Percentiles rank a stretch among this genome's conserved stretches.
Conservation (phyloP, 129 eudicot genomes). For the Ambrosia artemisiifolia region DNA sequence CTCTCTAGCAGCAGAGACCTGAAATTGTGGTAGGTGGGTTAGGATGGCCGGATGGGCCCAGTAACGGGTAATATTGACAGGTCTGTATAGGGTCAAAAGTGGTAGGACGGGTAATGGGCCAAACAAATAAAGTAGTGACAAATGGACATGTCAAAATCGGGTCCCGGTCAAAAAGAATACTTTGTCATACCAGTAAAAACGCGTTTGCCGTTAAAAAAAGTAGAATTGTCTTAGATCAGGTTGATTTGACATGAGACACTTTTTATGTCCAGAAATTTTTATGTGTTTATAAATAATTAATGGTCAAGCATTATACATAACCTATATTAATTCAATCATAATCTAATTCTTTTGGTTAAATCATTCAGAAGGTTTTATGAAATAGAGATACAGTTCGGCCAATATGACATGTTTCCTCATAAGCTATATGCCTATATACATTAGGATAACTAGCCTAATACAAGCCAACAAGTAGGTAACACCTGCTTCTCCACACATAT, state of each 20-base stretch:
- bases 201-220: background rate
- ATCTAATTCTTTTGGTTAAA: background rate
- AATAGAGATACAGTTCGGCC: background rate
- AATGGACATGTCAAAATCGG: background rate
- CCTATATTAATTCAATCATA: background rate
- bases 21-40: background rate
- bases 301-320: no score
- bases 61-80: background rate
- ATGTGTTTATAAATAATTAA: no score
- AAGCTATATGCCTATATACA: background rate
- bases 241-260: background rate
- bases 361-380: background rate
- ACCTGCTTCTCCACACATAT: background rate
- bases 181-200: background rate
- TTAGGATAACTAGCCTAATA: background rate
- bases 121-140: background rate
- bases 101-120: background rate
- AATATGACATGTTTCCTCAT: background rate
- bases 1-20: slow-evolving; percentile 99
- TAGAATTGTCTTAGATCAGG: background rate
- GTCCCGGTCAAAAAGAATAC: background rate
- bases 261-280: background rate
- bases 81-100: background rate
- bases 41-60: background rate
- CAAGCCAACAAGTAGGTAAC: background rate